A percentile compares a stretch with the other conserved stretches of the same genome.
These are phyloP conservation scores for Neofusicoccum sp. DNA, from an alignment of 2,329 filamentous ascomycete genomes.

Conservation along the genomic window DNA sequence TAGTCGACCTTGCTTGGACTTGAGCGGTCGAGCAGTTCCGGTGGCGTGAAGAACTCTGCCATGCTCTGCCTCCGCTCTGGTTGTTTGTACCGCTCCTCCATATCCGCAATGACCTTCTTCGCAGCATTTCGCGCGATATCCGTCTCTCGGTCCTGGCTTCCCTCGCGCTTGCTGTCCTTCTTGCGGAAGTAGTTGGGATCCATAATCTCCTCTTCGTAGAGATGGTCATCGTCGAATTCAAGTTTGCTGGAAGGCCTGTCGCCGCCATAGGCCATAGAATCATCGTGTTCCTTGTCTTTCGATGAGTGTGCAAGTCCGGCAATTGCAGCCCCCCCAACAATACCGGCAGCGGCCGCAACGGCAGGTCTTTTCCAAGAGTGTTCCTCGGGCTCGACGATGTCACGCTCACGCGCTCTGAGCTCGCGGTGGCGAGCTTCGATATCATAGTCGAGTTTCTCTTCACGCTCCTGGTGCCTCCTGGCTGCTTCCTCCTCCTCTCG, in stretches of 20 bases:
- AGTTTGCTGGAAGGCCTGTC: constrained; percentile 2
- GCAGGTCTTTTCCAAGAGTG: constrained; percentile 34
- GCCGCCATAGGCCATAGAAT: too few relatives aligned
- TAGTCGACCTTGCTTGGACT: constrained; percentile 18
- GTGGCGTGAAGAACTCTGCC: constrained; percentile 52
- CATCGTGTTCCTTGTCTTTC: constrained; percentile 23
- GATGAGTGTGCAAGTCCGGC: constrained; percentile 38
- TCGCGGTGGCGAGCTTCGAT: constrained; percentile 34
- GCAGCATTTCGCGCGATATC: constrained; percentile 37
- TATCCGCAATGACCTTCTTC: constrained; percentile 46
- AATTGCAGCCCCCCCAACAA: constrained; percentile 25
- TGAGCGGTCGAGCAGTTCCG: constrained; percentile 44
- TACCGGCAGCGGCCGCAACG: constrained; percentile 37
- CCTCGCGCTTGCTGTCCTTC: constrained; percentile 29
- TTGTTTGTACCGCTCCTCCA: constrained; percentile 45
- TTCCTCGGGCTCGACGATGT: constrained; percentile 34
- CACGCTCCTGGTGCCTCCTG: constrained; percentile 22
- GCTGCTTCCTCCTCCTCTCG: constrained; percentile 26
- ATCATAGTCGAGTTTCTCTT: constrained; percentile 29
- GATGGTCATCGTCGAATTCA: constrained; percentile 24
- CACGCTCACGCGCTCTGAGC: constrained; percentile 37
- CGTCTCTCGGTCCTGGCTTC: constrained; percentile 8
- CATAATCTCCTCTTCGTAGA: constrained; percentile 49
- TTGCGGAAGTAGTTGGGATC: constrained; percentile 50
- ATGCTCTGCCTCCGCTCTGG: constrained; percentile 37